A percentile compares a stretch with the other conserved stretches of the same genome.
Evolutionary conservation across 2,329 filamentous ascomycete species (phyloP).

Genomic region (Setomelanomma holmii): DNA sequence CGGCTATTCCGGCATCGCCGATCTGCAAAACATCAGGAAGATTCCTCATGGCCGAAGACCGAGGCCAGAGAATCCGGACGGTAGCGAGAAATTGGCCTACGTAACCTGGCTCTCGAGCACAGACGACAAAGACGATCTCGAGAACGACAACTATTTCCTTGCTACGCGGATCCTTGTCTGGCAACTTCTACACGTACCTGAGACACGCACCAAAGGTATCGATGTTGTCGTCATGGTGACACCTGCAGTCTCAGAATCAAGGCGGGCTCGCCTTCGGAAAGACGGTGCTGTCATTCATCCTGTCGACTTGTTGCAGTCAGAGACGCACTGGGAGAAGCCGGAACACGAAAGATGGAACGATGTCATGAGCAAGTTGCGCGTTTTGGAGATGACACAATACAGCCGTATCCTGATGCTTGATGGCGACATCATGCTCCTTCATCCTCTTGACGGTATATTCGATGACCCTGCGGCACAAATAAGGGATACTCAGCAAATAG

Average conservation of each 20-base stretch:
- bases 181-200: conserved; percentile 35
- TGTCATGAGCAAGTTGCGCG: conserved; percentile 49
- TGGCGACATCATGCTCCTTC: conserved; percentile 42
- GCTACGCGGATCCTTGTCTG: conserved; percentile 39
- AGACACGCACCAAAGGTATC: conserved; percentile 29
- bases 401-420: conserved; percentile 45
- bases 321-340: conserved; percentile 25
- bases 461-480: conserved; percentile 36
- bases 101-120: conserved; percentile 34
- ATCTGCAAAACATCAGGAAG: too few species aligned
- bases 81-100: conserved; percentile 34
- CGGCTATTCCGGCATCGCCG: too few species aligned
- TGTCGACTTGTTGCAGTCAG: conserved; percentile 29
- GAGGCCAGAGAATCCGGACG: too few species aligned
- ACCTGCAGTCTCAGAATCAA: conserved; percentile 25
- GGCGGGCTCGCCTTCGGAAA: conserved; percentile 23
- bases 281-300: conserved; percentile 37
- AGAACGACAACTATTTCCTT: conserved; percentile 37
- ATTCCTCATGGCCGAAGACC: too few species aligned
- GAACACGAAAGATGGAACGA: conserved; percentile 37
- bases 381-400: conserved; percentile 50
- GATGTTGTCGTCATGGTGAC: conserved; percentile 40
- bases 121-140: conserved; percentile 23
- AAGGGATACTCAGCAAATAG: conserved; percentile 16
- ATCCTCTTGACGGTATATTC: conserved; percentile 45